Conservation (phyloP, 495 filamentous ascomycete species). For the Penicillium salamii region DNA sequence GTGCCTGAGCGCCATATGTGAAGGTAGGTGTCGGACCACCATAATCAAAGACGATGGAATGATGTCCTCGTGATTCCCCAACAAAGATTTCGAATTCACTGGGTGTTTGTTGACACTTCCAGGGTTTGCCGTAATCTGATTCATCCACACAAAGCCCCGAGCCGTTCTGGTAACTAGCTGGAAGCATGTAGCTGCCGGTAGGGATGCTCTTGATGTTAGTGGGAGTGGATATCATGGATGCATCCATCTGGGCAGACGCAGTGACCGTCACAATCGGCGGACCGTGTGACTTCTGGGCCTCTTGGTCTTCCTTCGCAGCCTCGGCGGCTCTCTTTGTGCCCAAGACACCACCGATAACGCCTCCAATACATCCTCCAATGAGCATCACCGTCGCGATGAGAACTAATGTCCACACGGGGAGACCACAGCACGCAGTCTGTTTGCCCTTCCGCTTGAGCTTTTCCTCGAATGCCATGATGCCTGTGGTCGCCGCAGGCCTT, state of each 20-base stretch:
- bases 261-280: conserved; percentile 49
- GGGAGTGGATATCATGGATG: conserved; percentile 56
- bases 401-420: conserved; percentile 68
- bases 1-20: conserved; percentile 73
- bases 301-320: conserved; percentile 13
- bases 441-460: conserved; percentile 56
- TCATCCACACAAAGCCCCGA: conserved; percentile 66
- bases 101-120: conserved; percentile 57
- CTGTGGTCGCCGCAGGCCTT: conserved; percentile 19
- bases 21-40: conserved; percentile 38
- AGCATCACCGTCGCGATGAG: conserved; percentile 56
- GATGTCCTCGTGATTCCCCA: conserved; percentile 15
- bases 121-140: conserved; percentile 57
- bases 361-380: conserved; percentile 53
- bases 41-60: conserved; percentile 27
- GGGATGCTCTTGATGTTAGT: conserved; percentile 57
- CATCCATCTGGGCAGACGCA: conserved; percentile 59
- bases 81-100: conserved; percentile 41
- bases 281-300: conserved; percentile 10
- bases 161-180: conserved; percentile 53
- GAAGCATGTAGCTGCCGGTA: conserved; percentile 62
- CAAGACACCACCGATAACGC: conserved; percentile 58
- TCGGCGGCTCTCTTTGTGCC: conserved; percentile 41
- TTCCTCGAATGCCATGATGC: conserved; percentile 50
- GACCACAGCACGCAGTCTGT: conserved; percentile 57